Evolutionary conservation across 179 eudicot genomes (phyloP).

Genomic region (Beta lomatogona): DNA sequence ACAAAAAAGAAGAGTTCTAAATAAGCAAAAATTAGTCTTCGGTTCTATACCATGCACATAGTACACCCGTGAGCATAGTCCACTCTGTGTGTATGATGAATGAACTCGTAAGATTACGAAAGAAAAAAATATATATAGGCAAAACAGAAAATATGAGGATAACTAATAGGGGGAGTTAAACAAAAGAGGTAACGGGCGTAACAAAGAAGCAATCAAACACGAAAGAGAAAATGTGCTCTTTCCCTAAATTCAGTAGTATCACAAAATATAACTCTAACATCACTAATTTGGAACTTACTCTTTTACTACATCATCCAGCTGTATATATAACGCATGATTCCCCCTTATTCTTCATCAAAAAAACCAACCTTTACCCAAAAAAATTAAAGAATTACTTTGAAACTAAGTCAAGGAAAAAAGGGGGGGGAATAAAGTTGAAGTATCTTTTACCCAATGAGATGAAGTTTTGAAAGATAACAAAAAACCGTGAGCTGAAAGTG

Average conservation of each 20-base stretch:
- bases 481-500: constrained; percentile 7
- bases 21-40: too few species aligned
- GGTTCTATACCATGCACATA: too few species aligned
- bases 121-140: background rate
- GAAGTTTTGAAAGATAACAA: background rate
- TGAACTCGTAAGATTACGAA: too few species aligned
- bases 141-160: constrained; percentile 11
- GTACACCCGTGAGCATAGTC: too few species aligned
- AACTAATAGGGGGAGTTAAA: background rate
- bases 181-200: constrained; percentile 26
- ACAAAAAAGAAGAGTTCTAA: background rate
- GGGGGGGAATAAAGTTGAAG: too few species aligned
- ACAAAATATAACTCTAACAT: background rate
- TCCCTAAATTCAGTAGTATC: constrained; percentile 15
- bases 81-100: too few species aligned
- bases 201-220: constrained; percentile 35
- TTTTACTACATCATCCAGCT: constrained; percentile 16
- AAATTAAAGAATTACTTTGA: too few species aligned
- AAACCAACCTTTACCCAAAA: too few species aligned
- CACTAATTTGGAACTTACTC: constrained; percentile 5
- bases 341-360: too few species aligned
- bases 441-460: background rate
- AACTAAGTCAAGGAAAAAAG: too few species aligned
- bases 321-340: background rate
- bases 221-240: constrained; percentile 32